phyloP scores from a whole-genome alignment of 2,329 filamentous ascomycete species.

The Monosporascus sp. region DNA sequence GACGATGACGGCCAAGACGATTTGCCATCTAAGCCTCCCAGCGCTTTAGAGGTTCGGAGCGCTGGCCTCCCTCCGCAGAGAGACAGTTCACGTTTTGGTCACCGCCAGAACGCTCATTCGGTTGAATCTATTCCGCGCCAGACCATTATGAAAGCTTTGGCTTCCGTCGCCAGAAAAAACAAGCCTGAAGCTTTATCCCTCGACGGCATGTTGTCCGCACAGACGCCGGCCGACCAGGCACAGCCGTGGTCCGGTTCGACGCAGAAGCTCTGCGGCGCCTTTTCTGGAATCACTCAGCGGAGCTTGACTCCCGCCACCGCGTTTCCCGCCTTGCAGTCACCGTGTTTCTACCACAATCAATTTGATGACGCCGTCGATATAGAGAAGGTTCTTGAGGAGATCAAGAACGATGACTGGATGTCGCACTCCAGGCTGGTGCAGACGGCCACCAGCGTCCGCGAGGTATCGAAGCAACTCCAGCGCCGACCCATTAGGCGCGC shows the following conservation, averaged over 20 bases:
- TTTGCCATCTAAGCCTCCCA: background rate
- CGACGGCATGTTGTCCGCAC: conserved; percentile 51
- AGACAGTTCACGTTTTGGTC: background rate
- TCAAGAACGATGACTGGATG: conserved; percentile 80
- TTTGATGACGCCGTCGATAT: conserved; percentile 97
- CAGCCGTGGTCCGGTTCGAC: conserved; percentile 42
- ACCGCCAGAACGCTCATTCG: conserved; percentile 22
- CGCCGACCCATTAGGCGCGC: conserved; percentile 86
- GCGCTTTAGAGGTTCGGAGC: background rate
- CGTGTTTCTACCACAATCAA: conserved; percentile 95
- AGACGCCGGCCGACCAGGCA: conserved; percentile 28
- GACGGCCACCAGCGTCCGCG: conserved; percentile 89
- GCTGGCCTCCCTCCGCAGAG: conserved; percentile 2
- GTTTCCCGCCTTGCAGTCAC: conserved; percentile 73
- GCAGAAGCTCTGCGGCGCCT: conserved; percentile 58
- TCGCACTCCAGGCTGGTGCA: conserved; percentile 92
- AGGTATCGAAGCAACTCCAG: conserved; percentile 93
- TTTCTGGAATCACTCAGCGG: conserved; percentile 47
- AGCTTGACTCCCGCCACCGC: conserved; percentile 41
- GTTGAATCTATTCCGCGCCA: conserved; percentile 65
- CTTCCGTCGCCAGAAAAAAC: conserved; percentile 57
- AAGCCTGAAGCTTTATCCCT: conserved; percentile 60
- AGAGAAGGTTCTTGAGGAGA: conserved; percentile 90
- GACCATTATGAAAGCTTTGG: conserved; percentile 77
- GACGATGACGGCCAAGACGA: background rate